Conservation (phyloP, 2,329 filamentous ascomycete genomes). For the Neopestalotiopsis clavispora region DNA sequence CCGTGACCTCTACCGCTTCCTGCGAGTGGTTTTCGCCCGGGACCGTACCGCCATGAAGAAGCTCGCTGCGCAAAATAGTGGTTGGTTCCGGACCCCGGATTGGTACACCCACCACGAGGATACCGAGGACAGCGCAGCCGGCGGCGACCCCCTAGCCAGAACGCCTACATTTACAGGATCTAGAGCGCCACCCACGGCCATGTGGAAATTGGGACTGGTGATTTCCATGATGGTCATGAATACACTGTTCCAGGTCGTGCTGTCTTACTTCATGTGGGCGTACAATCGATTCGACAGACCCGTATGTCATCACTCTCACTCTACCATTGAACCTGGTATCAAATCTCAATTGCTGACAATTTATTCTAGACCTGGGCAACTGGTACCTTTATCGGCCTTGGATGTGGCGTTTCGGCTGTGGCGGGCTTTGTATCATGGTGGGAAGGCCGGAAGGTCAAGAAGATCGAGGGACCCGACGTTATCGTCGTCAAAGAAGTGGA, state of each 20-base stretch:
- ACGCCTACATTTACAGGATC: slow-evolving; percentile 60
- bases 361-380: slow-evolving; percentile 67
- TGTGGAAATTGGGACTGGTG: slow-evolving; percentile 81
- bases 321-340: not conserved
- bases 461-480: slow-evolving; percentile 61
- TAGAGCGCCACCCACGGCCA: slow-evolving; percentile 67
- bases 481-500: slow-evolving; percentile 20
- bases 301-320: slow-evolving; percentile 19
- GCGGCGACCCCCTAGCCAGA: slow-evolving; percentile 55
- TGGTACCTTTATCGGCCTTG: slow-evolving; percentile 77
- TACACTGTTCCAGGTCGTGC: slow-evolving; percentile 75
- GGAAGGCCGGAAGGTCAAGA: slow-evolving; percentile 75
- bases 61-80: slow-evolving; percentile 74
- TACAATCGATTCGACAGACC: slow-evolving; percentile 74
- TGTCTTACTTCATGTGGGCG: slow-evolving; percentile 85
- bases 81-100: slow-evolving; percentile 75
- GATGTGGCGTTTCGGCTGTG: slow-evolving; percentile 69
- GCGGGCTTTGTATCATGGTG: slow-evolving; percentile 73
- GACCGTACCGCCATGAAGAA: slow-evolving; percentile 64
- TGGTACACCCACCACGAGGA: slow-evolving; percentile 34
- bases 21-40: slow-evolving; percentile 60
- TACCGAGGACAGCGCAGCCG: not conserved
- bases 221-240: slow-evolving; percentile 81
- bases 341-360: not conserved
- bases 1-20: slow-evolving; percentile 69